Evolutionary conservation across 345 rosid species (phyloP).

Genomic region (Limnanthes douglasii): DNA sequence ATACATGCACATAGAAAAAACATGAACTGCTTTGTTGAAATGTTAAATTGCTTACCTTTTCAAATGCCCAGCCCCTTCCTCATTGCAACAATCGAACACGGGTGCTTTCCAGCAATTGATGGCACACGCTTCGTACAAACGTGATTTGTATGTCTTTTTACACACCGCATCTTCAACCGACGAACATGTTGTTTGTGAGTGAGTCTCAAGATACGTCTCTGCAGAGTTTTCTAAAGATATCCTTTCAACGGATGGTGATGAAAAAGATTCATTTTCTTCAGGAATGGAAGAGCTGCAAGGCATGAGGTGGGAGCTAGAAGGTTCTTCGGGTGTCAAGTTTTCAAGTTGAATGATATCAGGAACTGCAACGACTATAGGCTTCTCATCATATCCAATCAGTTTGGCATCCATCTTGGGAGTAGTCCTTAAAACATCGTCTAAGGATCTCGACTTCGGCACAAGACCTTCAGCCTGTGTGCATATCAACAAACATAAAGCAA

Average conservation of each 20-base stretch:
- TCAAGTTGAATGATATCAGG: constrained; percentile 11
- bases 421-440: constrained; percentile 44
- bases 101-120: constrained; percentile 69
- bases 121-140: constrained; percentile 45
- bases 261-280: constrained; percentile 1
- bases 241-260: constrained; percentile 4
- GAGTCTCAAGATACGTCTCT: constrained; percentile 5
- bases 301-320: constrained; percentile 7
- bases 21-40: constrained; percentile 2
- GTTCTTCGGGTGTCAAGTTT: constrained; percentile 16
- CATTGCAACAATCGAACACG: constrained; percentile 43
- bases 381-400: constrained; percentile 77
- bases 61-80: constrained; percentile 67
- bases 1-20: background rate
- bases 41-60: constrained; percentile 37
- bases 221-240: no score
- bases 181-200: constrained; percentile 9
- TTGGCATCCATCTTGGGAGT: constrained; percentile 34
- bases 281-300: constrained; percentile 1
- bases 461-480: constrained; percentile 45
- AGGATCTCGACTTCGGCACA: constrained; percentile 23
- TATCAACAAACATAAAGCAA: constrained; percentile 6
- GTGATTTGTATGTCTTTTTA: constrained; percentile 38
- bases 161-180: constrained; percentile 19
- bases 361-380: constrained; percentile 28